Percentiles rank a stretch among this genome's conserved stretches.
Evolutionary conservation across 2,329 filamentous ascomycete species (phyloP).

Genomic region (Claviceps fusiformis): DNA sequence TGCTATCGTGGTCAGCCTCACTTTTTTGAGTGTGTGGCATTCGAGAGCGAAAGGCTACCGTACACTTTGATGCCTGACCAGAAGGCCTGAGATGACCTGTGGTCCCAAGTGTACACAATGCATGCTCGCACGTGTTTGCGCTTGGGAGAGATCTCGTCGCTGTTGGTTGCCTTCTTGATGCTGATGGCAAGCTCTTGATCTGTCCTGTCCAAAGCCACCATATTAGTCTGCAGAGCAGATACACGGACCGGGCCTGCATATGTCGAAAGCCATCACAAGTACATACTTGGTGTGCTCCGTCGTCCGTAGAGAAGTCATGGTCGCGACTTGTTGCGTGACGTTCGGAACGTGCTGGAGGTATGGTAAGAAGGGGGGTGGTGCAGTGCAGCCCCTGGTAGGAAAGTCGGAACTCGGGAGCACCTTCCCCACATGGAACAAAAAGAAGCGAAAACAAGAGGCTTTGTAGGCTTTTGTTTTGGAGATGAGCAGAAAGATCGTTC

Average conservation of each 20-base stretch:
- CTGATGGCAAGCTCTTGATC: conserved; percentile 57
- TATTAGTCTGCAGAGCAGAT: background rate
- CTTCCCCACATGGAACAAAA: background rate
- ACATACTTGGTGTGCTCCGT: conserved; percentile 24
- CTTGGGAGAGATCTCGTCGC: conserved; percentile 55
- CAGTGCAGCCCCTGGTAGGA: background rate
- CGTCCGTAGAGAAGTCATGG: conserved; percentile 19
- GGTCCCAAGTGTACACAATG: conserved; percentile 98
- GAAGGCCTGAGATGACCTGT: conserved; percentile 88
- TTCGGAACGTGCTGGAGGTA: conserved; percentile 2
- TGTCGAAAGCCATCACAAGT: background rate
- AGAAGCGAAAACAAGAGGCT: background rate
- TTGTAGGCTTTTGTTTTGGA: background rate
- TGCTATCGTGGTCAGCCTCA: conserved; percentile 19
- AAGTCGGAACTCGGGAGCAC: background rate
- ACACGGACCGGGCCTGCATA: background rate
- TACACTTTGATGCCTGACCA: conserved; percentile 99
- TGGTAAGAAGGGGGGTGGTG: background rate
- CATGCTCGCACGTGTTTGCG: conserved; percentile 94
- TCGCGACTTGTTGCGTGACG: conserved; percentile 6
- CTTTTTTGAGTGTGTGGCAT: background rate
- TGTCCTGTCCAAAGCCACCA: conserved; percentile 31
- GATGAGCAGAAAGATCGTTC: background rate
- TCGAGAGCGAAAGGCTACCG: conserved; percentile 22
- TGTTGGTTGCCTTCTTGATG: conserved; percentile 56